Conservation (phyloP, 2,329 filamentous ascomycete genomes). For the Paracamarosporium sp. region DNA sequence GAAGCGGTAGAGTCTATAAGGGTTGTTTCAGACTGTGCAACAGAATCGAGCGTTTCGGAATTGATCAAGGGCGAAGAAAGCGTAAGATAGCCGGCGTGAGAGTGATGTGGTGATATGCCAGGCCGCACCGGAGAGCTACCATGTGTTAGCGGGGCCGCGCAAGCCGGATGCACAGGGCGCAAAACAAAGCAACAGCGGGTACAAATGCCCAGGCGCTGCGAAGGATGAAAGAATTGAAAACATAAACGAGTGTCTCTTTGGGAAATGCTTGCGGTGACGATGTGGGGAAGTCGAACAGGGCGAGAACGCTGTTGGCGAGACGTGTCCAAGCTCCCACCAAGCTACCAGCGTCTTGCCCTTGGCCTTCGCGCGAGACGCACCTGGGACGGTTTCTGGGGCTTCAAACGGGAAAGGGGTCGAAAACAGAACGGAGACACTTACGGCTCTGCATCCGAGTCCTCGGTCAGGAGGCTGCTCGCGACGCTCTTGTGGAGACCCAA, state of each 20-base stretch:
- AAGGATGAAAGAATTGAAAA: not conserved
- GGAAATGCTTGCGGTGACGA: conserved; percentile 15
- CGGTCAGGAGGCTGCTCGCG: conserved; percentile 57
- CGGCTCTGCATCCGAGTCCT: conserved; percentile 58
- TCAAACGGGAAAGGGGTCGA: conserved; percentile 8
- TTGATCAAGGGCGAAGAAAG: conserved; percentile 56
- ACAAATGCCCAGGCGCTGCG: conserved; percentile 9
- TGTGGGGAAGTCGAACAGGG: conserved; percentile 23
- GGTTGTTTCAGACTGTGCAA: conserved; percentile 30
- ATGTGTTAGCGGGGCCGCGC: conserved; percentile 31
- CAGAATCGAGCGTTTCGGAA: conserved; percentile 50
- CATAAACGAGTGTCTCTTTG: conserved; percentile 17
- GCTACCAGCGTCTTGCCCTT: conserved; percentile 14
- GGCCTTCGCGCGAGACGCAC: conserved; percentile 5
- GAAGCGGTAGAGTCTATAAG: conserved; percentile 41
- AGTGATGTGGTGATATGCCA: conserved; percentile 55
- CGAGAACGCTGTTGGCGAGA: conserved; percentile 16
- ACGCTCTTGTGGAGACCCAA: conserved; percentile 52
- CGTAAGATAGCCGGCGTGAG: conserved; percentile 57
- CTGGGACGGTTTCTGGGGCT: conserved; percentile 13
- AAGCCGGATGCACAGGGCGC: conserved; percentile 19
- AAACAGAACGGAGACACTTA: conserved; percentile 47
- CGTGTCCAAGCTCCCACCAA: conserved; percentile 23
- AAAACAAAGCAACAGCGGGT: conserved; percentile 21
- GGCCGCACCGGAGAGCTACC: conserved; percentile 42